These are phyloP conservation scores for Cystofilobasidium capitatum DNA, from an alignment of 768 basidiomycete species.

Conservation along the genomic window DNA sequence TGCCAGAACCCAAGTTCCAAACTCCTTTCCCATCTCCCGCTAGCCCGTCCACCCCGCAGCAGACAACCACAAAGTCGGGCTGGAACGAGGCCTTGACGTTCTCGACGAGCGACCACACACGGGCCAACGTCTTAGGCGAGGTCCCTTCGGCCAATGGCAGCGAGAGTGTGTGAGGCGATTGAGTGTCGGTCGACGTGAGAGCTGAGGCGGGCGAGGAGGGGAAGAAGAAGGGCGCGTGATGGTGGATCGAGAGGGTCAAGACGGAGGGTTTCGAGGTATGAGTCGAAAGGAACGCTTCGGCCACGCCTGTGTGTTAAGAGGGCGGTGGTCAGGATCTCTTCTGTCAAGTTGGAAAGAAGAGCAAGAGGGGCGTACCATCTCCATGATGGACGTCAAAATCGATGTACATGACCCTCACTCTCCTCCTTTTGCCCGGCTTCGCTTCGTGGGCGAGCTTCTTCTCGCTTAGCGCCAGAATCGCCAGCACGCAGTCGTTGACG, in stretches of 20 bases:
- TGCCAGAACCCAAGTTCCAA: slow-evolving; percentile 57
- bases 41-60: slow-evolving; percentile 79
- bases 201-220: slow-evolving; percentile 47
- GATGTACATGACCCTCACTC: slow-evolving; percentile 51
- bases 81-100: slow-evolving; percentile 51
- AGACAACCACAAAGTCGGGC: slow-evolving; percentile 71
- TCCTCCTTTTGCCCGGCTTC: not conserved
- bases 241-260: slow-evolving; percentile 72
- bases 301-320: slow-evolving; percentile 58
- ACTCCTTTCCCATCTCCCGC: slow-evolving; percentile 54
- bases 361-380: not conserved
- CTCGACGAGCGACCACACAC: slow-evolving; percentile 60
- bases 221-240: slow-evolving; percentile 72
- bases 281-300: slow-evolving; percentile 47
- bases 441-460: not conserved
- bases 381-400: slow-evolving; percentile 85
- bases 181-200: slow-evolving; percentile 43
- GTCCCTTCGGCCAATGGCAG: slow-evolving; percentile 68
- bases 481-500: slow-evolving; percentile 77
- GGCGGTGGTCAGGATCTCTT: not conserved
- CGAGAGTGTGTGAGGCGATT: slow-evolving; percentile 59
- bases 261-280: slow-evolving; percentile 32
- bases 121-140: slow-evolving; percentile 52
- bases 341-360: not conserved
- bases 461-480: slow-evolving; percentile 56